Percentiles rank a stretch among this genome's conserved stretches.
Evolutionary conservation across 768 basidiomycete genomes (phyloP).

Genomic region (Termitomyces heimii): DNA sequence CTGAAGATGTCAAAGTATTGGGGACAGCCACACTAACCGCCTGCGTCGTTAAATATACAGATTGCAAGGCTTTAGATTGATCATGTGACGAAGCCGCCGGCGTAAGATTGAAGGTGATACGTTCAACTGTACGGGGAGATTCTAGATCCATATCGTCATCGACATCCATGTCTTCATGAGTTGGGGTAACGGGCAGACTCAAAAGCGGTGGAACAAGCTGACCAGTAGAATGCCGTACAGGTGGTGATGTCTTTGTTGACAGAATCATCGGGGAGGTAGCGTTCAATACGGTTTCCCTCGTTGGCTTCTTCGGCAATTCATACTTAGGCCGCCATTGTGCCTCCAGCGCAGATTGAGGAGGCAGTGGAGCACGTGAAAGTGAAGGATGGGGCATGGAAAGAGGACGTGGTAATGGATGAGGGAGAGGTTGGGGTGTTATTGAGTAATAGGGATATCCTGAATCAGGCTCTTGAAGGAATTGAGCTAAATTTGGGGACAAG

Average conservation of each 20-base stretch:
- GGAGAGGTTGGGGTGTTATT: constrained; percentile 3
- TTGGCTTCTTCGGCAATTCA: constrained; percentile 7
- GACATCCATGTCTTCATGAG: constrained; percentile 15
- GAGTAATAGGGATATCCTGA: constrained; percentile 2
- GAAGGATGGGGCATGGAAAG: not conserved
- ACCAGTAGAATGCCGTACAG: not conserved
- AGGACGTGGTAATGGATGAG: constrained; percentile 2
- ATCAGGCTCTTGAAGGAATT: not conserved
- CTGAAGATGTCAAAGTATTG: not conserved
- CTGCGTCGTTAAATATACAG: not conserved
- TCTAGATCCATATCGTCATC: constrained; percentile 27
- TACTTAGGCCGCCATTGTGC: constrained; percentile 10
- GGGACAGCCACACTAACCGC: not conserved
- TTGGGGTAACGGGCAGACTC: not conserved
- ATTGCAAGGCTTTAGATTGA: not conserved
- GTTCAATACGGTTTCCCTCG: not conserved
- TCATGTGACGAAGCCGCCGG: not conserved
- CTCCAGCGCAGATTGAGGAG: constrained; percentile 10
- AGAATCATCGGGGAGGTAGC: constrained; percentile 9
- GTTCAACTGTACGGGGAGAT: constrained; percentile 15
- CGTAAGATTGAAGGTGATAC: not conserved
- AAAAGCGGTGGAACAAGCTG: not conserved
- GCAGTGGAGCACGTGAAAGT: constrained; percentile 1
- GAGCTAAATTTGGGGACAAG: not conserved
- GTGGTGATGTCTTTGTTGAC: constrained; percentile 7